Percentiles rank a stretch among this genome's conserved stretches.
phyloP scores from a whole-genome alignment of 2,329 filamentous ascomycete genomes.

The Trichophyton mentagrophytes region DNA sequence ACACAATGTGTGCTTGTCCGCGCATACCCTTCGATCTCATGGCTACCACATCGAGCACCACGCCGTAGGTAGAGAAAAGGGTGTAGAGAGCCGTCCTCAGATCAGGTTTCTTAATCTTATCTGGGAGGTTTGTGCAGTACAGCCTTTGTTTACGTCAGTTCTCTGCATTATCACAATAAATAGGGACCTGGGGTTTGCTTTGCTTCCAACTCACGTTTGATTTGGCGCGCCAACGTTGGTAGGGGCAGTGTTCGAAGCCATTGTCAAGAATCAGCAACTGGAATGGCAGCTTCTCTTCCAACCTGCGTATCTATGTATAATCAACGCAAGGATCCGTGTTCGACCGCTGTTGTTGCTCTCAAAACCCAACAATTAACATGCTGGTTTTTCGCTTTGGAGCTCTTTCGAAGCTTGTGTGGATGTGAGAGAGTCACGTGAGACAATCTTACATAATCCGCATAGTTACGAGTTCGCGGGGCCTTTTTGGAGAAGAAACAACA shows the following conservation, averaged over 20 bases:
- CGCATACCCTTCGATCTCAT: constrained; percentile 87
- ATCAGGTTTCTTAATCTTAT: constrained; percentile 82
- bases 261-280: constrained; percentile 10
- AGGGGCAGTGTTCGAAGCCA: constrained; percentile 24
- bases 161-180: neutral
- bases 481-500: neutral
- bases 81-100: constrained; percentile 79
- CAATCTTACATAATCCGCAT: neutral
- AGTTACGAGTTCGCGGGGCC: neutral
- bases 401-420: neutral
- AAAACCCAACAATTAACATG: neutral
- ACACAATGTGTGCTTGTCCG: constrained; percentile 87
- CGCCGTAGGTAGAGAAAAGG: constrained; percentile 85
- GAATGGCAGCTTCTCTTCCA: neutral
- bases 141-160: constrained; percentile 42
- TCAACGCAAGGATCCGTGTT: neutral
- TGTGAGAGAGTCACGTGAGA: neutral
- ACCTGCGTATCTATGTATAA: neutral
- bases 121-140: constrained; percentile 78
- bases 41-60: constrained; percentile 81
- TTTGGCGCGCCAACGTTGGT: constrained; percentile 50
- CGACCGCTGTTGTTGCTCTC: neutral
- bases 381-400: neutral
- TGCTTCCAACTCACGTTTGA: constrained; percentile 50
- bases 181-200: constrained; percentile 6